phyloP scores from a whole-genome alignment of 345 rosid species.

The Populus deltoides region DNA sequence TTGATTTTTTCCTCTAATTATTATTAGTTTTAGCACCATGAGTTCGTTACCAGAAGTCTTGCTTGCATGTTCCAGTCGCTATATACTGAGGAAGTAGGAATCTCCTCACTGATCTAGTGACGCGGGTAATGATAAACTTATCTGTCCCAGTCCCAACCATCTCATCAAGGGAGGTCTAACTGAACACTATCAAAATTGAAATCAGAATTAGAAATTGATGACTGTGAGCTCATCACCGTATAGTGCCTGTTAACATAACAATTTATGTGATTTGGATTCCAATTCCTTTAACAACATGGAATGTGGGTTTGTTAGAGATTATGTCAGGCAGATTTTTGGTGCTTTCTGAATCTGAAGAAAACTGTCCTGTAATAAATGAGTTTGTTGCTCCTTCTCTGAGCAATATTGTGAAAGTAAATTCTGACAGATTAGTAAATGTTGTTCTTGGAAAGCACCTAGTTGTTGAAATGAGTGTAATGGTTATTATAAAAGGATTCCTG shows the following conservation, averaged over 20 bases:
- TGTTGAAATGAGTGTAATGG: slow-evolving; percentile 1
- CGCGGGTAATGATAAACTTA: neutral
- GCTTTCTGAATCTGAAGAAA: neutral
- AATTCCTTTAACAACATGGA: neutral
- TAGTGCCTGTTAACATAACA: neutral
- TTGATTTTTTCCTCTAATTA: neutral
- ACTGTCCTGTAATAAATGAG: neutral
- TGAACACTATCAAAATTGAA: neutral
- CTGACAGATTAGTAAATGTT: neutral
- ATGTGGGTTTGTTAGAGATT: no score
- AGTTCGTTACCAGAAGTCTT: neutral
- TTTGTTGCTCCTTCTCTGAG: neutral
- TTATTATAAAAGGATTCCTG: neutral
- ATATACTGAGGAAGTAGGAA: neutral
- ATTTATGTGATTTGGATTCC: neutral
- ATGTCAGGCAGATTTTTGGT: neutral
- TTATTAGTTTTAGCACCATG: neutral
- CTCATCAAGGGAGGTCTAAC: neutral
- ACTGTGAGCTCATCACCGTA: neutral
- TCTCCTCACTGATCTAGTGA: neutral
- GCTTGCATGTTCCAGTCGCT: neutral
- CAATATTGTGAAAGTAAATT: neutral
- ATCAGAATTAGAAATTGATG: neutral
- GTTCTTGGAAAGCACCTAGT: neutral
- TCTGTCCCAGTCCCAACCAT: neutral